Evolutionary conservation across 1,284 basidiomycete genomes (phyloP).

Genomic region (Ustilago esculenta): DNA sequence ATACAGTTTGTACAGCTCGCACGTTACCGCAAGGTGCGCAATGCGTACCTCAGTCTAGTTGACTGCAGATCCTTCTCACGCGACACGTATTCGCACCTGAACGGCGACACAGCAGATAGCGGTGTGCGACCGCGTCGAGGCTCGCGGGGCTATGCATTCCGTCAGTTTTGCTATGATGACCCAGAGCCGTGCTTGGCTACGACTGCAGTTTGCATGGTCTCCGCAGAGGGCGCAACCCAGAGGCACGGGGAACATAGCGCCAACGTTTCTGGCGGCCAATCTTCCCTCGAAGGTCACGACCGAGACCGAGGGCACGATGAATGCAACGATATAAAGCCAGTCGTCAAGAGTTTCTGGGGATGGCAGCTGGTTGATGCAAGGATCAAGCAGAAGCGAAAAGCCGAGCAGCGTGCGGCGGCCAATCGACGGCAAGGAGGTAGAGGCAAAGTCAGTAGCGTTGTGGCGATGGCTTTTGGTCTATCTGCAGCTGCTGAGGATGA

Average conservation of each 20-base stretch:
- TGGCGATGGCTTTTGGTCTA: constrained; percentile 37
- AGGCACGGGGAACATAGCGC: neutral
- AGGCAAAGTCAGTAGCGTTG: constrained; percentile 19
- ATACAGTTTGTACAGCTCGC: constrained; percentile 48
- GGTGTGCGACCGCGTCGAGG: constrained; percentile 36
- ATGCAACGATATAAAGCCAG: constrained; percentile 43
- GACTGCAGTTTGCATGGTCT: neutral
- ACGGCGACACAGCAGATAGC: constrained; percentile 13
- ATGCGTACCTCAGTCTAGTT: constrained; percentile 49
- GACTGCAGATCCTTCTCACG: constrained; percentile 52
- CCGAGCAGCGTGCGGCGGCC: constrained; percentile 24
- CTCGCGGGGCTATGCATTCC: constrained; percentile 30
- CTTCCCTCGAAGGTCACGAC: constrained; percentile 10
- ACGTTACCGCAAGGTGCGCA: constrained; percentile 33
- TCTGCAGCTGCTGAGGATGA: constrained; percentile 1
- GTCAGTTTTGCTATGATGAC: constrained; percentile 44
- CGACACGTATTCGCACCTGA: constrained; percentile 34
- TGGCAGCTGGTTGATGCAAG: constrained; percentile 52
- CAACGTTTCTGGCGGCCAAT: neutral
- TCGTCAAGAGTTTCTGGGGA: constrained; percentile 55
- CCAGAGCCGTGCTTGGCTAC: constrained; percentile 7
- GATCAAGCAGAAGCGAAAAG: constrained; percentile 37
- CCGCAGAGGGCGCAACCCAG: neutral
- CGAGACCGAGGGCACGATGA: constrained; percentile 38
- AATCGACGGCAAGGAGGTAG: constrained; percentile 8